Percentiles rank a stretch among this genome's conserved stretches.
Conservation (phyloP, 139 green algal species). For the Chlorella sp. region DNA sequence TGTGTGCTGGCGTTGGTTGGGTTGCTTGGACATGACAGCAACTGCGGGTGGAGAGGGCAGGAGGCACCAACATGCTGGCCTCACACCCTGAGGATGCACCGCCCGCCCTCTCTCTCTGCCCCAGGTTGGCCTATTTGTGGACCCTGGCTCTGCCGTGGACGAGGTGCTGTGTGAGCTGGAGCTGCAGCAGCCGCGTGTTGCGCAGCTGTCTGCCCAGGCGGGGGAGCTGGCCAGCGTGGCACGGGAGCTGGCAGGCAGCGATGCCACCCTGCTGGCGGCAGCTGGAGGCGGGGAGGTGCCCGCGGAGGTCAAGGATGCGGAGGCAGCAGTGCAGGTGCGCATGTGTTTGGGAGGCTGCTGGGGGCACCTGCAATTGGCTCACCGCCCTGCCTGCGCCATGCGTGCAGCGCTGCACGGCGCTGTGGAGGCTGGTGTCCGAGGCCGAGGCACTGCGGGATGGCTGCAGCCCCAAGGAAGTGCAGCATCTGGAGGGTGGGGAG, state of each 20-base stretch:
- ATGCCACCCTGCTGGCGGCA: too few relatives aligned
- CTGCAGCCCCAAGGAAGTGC: not conserved
- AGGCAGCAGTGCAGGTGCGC: conserved; percentile 2
- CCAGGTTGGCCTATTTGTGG: conserved; percentile 8
- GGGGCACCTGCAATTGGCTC: too few relatives aligned
- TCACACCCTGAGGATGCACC: too few relatives aligned
- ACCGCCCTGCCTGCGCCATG: not conserved
- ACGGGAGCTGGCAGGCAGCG: not conserved
- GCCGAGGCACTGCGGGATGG: not conserved
- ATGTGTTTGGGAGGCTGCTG: too few relatives aligned
- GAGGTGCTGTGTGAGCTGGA: conserved; percentile 27
- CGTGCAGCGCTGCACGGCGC: conserved; percentile 1
- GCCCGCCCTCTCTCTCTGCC: not conserved
- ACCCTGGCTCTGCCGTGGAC: not conserved
- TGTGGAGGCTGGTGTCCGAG: not conserved
- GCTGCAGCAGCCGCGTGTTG: not conserved
- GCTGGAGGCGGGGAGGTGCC: not conserved
- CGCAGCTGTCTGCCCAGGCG: not conserved
- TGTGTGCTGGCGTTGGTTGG: too few relatives aligned
- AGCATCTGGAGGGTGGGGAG: not conserved
- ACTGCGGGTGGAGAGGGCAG: too few relatives aligned
- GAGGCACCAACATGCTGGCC: too few relatives aligned
- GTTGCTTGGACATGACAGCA: too few relatives aligned
- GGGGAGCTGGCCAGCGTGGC: not conserved
- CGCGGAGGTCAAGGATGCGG: not conserved